Conservation (phyloP, 805 yeast species). For the Saccharomycopsis sp. region DNA sequence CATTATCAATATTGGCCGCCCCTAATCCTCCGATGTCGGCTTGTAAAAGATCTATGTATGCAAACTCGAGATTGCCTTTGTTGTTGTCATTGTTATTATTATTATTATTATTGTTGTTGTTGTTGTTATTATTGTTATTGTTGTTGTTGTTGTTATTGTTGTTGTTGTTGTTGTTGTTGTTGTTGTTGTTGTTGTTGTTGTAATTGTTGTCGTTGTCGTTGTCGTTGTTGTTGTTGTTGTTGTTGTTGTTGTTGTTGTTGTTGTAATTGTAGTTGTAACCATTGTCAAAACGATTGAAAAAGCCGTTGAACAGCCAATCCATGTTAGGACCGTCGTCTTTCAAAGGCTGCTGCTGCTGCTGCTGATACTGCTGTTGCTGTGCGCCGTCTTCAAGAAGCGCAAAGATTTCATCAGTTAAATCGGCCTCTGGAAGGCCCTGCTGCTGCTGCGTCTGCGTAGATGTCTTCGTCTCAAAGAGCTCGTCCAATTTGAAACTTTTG, state of each 20-base stretch:
- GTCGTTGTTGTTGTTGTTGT: background rate
- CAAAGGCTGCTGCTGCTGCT: no score
- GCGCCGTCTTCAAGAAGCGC: no score
- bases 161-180: constrained; percentile 4
- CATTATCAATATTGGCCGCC: background rate
- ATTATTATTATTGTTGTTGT: background rate
- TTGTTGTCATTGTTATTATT: background rate
- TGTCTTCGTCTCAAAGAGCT: background rate
- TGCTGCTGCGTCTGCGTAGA: background rate
- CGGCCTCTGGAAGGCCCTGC: no score
- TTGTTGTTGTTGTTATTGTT: constrained; percentile 1
- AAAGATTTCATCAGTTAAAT: no score
- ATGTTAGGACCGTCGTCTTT: background rate
- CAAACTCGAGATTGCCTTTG: background rate
- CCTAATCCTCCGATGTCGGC: background rate
- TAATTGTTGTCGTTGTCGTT: background rate
- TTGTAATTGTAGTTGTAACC: no score
- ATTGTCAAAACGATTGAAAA: background rate
- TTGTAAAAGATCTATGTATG: background rate
- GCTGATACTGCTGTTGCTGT: no score
- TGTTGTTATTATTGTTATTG: constrained; percentile 8
- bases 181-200: background rate
- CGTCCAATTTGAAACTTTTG: background rate
- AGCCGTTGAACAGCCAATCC: background rate
- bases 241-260: constrained; percentile 6